Conservation (phyloP, 2,329 filamentous ascomycete genomes). For the Alternaria ethzedia region DNA sequence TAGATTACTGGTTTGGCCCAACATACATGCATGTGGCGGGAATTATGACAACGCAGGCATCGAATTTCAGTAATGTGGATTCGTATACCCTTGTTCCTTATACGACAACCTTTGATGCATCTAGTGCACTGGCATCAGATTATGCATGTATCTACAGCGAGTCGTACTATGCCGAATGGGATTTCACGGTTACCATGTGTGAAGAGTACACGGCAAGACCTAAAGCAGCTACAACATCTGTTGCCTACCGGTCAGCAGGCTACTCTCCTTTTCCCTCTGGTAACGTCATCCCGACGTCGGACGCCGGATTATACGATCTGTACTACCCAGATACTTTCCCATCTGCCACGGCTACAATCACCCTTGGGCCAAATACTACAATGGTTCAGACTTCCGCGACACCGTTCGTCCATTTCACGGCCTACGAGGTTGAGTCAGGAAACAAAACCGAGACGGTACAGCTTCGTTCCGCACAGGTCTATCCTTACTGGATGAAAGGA, state of each 20-base stretch:
- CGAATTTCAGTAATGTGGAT: conserved; percentile 24
- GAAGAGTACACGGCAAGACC: conserved; percentile 36
- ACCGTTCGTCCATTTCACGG: conserved; percentile 53
- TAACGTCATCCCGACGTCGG: conserved; percentile 23
- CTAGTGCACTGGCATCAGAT: conserved; percentile 30
- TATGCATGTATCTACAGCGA: conserved; percentile 27
- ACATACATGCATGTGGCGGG: conserved; percentile 31
- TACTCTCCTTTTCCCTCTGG: conserved; percentile 30
- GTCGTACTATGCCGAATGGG: conserved; percentile 29
- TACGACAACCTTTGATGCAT: conserved; percentile 35
- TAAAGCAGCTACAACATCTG: conserved; percentile 38
- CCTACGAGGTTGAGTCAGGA: conserved; percentile 50
- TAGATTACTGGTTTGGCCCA: conserved; percentile 44
- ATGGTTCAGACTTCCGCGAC: conserved; percentile 41
- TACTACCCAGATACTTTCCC: conserved; percentile 14
- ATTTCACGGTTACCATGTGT: conserved; percentile 28
- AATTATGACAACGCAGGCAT: conserved; percentile 23
- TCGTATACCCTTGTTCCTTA: conserved; percentile 29
- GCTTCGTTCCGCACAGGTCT: conserved; percentile 44
- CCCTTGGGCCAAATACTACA: conserved; percentile 32
- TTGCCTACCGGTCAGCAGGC: conserved; percentile 32
- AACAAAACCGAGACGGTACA: conserved; percentile 45
- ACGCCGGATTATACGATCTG: conserved; percentile 25
- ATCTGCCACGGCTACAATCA: conserved; percentile 30
- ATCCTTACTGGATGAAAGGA: conserved; percentile 45